Evolutionary conservation across 2,329 filamentous ascomycete genomes (phyloP).

Genomic region (Fusarium sp.): DNA sequence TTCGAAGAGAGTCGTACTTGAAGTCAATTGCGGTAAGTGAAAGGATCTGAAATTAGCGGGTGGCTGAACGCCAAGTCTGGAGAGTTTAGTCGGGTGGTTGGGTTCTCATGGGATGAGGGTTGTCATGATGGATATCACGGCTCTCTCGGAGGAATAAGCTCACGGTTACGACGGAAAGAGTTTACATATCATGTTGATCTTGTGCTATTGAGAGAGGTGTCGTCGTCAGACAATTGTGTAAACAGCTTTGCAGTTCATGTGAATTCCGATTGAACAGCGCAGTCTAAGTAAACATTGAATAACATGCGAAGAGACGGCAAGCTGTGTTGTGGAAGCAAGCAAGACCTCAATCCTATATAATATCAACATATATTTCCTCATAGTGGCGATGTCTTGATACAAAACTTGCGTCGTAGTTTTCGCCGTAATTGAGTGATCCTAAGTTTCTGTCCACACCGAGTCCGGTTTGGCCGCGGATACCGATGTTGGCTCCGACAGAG

Average conservation of each 20-base stretch:
- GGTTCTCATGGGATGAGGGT: constrained; percentile 18
- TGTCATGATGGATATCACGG: constrained; percentile 27
- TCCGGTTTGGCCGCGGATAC: not conserved
- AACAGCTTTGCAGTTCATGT: not conserved
- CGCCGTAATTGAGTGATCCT: not conserved
- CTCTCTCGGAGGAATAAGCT: constrained; percentile 13
- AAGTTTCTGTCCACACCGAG: not conserved
- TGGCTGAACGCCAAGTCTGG: constrained; percentile 18
- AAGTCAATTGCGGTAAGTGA: not conserved
- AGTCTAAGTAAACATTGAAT: not conserved
- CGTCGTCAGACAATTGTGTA: not conserved
- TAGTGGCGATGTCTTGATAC: not conserved
- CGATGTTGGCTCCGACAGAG: constrained; percentile 2
- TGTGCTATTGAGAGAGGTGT: not conserved
- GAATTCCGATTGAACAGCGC: not conserved
- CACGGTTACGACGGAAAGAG: constrained; percentile 2
- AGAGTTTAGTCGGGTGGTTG: constrained; percentile 28
- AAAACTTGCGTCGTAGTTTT: not conserved
- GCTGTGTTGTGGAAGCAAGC: not conserved
- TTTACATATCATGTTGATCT: constrained; percentile 1
- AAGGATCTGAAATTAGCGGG: constrained; percentile 1
- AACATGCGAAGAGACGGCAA: not conserved
- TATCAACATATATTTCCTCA: not conserved
- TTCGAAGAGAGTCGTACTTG: not conserved
- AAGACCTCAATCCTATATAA: not conserved